Percentiles rank a stretch among this genome's conserved stretches.
phyloP scores from a whole-genome alignment of 2,329 filamentous ascomycete genomes.

The Rugonectria rugulosa region DNA sequence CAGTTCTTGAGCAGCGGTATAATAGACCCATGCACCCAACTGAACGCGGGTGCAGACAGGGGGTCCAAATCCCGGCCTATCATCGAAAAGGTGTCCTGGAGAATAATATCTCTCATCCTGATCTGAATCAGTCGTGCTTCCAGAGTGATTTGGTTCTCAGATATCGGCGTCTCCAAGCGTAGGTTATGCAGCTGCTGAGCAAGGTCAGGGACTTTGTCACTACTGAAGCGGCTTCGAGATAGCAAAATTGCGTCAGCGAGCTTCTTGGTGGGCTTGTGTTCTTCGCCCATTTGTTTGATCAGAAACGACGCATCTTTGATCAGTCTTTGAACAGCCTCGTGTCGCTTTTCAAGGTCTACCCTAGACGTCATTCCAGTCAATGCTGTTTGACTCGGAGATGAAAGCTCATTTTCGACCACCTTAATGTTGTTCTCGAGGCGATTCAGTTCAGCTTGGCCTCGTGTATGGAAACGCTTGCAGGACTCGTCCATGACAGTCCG shows the following conservation, averaged over 20 bases:
- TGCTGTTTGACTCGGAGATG: neutral
- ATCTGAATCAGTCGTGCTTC: neutral
- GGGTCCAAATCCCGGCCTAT: no score
- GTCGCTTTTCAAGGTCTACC: neutral
- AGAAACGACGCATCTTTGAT: constrained; percentile 22
- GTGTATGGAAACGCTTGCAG: constrained; percentile 64
- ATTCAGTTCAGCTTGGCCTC: constrained; percentile 44
- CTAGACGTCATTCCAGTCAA: neutral
- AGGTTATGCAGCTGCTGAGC: constrained; percentile 1
- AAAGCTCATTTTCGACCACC: constrained; percentile 2
- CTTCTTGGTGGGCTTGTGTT: neutral
- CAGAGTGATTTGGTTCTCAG: constrained; percentile 1
- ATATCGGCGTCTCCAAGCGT: neutral
- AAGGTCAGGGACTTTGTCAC: neutral
- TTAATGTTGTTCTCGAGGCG: constrained; percentile 37
- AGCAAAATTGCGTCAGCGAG: constrained; percentile 10
- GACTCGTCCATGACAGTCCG: constrained; percentile 66
- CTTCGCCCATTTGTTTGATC: constrained; percentile 23
- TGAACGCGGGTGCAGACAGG: no score
- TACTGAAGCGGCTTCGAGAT: neutral
- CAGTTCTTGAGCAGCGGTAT: neutral
- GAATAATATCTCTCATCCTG: neutral
- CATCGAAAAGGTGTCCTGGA: constrained; percentile 4
- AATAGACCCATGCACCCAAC: neutral
- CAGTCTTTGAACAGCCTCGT: neutral